Conservation (phyloP, 306 rosid species). For the Cucumis sativus region Cucumber_9930_V3 NC_026657.2:137001-137500, state of each 20-base stretch:
- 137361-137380: constrained; percentile 30
- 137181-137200: constrained; percentile 57
- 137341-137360: constrained; percentile 84
- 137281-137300: no score
- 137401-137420: constrained; percentile 24
- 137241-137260: no score
- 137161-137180: constrained; percentile 55
- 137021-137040: no score
- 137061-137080: no score
- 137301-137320: constrained; percentile 78
- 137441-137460: constrained; percentile 52
- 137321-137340: constrained; percentile 70
- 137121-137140: constrained; percentile 63
- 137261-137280: no score
- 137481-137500: constrained; percentile 61
- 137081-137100: no score
- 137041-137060: no score
- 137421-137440: constrained; percentile 44
- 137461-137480: constrained; percentile 35
- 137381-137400: constrained; percentile 21
- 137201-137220: constrained; percentile 51
- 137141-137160: constrained; percentile 45
- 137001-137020: no score
- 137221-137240: no score
- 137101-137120: constrained; percentile 23